Base-by-base conservation (phyloP, 495 filamentous ascomycete genomes). In the Opeltia flavorubescens region DNA sequence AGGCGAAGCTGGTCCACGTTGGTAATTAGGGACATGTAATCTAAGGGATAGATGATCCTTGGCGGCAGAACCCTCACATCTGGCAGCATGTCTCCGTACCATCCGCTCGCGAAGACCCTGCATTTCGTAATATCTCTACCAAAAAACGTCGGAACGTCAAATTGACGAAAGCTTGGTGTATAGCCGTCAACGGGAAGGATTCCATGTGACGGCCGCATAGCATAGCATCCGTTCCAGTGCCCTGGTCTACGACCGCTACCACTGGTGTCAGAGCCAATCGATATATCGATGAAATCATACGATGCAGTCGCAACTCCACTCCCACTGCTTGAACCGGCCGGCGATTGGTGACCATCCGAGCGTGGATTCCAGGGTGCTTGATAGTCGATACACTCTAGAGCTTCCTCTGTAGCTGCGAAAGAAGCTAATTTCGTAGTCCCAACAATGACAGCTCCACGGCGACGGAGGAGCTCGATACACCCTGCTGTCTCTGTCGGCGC, bases 261-360 rank as follows among this genome's bases (percentile, higher is more conserved):
- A 38, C 11, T 39, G 17, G 55, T 61, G 29, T 68, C 68, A 18
- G 58, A 55, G 1, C 72, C 73, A 20, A 75, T 53, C 11, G 63
- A 57, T 13, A 69, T 56, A 50, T 78, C 74, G 13, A 77, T 52
- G 71, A 71, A 78, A 1, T 60, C 58, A 50, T 76, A 78, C 2
- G 62, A 47, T 1, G 63, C 67, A 38, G 71, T 51, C 2, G 66
- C 66, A 13, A 67, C 67, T 11, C 59, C 72, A 11, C 63, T 62
- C 0, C 71, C 74, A 1, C 61, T 59, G 1, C 62, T 69, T 23
- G 63, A 69, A 12, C 57, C 62, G 1, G 56, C 57, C 0, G 71
- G 59, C n/a, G 62, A 53, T 43, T 73, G 66, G 45, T 73, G 77
- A n/a, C 66, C 63, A 50, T 77, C 74, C 2, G 64, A 74, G 9